Evolutionary conservation across 139 green algal species (phyloP).

Genomic region (Pseudopediastrum boryanum): DNA sequence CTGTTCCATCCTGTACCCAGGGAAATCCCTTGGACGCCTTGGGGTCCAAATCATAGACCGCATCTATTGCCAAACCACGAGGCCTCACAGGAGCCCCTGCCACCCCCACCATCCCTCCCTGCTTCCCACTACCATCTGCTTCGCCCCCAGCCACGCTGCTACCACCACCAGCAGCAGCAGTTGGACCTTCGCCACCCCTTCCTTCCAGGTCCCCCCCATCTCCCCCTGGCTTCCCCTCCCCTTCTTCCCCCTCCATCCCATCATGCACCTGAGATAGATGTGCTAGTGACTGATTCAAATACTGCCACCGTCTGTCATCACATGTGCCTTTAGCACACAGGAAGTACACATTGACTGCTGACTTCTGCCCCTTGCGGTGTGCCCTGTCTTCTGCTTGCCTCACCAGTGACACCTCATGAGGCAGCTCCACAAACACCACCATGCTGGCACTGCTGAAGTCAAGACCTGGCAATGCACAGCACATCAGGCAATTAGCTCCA

Average conservation of each 20-base stretch:
- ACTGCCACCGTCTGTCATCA: slow-evolving; percentile 74
- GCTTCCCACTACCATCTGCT: not conserved
- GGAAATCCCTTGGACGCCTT: no score
- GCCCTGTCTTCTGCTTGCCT: slow-evolving; percentile 89
- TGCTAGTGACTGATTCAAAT: slow-evolving; percentile 57
- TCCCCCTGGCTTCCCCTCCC: not conserved
- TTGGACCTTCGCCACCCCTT: not conserved
- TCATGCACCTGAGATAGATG: slow-evolving; percentile 66
- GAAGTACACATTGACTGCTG: slow-evolving; percentile 91
- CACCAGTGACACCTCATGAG: slow-evolving; percentile 68
- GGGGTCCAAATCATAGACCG: no score
- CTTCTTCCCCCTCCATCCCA: slow-evolving; percentile 27
- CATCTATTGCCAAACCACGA: no score
- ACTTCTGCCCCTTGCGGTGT: slow-evolving; percentile 78
- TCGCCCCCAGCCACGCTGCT: not conserved
- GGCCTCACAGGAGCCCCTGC: no score
- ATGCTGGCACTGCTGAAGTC: slow-evolving; percentile 85
- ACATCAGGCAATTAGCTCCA: no score
- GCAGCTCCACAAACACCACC: slow-evolving; percentile 94
- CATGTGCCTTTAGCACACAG: slow-evolving; percentile 74
- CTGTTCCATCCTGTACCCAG: no score
- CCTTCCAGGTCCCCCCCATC: slow-evolving; percentile 13
- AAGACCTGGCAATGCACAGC: no score
- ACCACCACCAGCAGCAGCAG: not conserved
- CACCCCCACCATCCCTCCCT: not conserved